Conservation (phyloP, 495 filamentous ascomycete genomes). For the Lasiosphaeria ovina region DNA sequence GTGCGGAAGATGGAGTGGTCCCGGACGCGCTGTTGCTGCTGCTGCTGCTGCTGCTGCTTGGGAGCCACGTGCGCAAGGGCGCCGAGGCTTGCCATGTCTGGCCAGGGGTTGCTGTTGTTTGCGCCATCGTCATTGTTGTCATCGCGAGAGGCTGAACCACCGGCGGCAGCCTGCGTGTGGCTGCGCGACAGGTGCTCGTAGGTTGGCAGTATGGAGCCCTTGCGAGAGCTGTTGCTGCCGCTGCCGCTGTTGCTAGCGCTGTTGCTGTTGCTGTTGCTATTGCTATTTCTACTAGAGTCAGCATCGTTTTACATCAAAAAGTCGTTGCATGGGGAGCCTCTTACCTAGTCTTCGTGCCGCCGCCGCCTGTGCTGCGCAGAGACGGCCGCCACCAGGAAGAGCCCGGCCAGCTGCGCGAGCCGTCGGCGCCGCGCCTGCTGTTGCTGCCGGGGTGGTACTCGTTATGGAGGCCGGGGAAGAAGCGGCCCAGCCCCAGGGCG, state of each 20-base stretch:
- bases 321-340: too few species aligned
- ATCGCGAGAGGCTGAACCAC: neutral
- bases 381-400: constrained; percentile 1
- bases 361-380: neutral
- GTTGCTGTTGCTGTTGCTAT: neutral
- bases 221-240: neutral
- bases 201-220: constrained; percentile 6
- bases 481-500: constrained; percentile 48
- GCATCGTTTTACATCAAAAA: too few species aligned
- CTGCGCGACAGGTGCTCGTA: constrained; percentile 5
- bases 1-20: neutral
- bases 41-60: neutral
- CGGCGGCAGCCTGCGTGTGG: neutral
- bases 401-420: neutral
- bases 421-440: neutral
- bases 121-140: neutral
- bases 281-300: too few species aligned
- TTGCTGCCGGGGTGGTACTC: constrained; percentile 25
- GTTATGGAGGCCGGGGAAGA: constrained; percentile 42
- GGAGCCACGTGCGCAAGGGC: neutral
- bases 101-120: neutral
- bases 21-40: neutral
- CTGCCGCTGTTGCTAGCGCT: neutral
- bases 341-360: neutral
- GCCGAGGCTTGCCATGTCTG: neutral